Conservation (phyloP, 176 grass and related monocot species). For the Zizania latifolia region DNA sequence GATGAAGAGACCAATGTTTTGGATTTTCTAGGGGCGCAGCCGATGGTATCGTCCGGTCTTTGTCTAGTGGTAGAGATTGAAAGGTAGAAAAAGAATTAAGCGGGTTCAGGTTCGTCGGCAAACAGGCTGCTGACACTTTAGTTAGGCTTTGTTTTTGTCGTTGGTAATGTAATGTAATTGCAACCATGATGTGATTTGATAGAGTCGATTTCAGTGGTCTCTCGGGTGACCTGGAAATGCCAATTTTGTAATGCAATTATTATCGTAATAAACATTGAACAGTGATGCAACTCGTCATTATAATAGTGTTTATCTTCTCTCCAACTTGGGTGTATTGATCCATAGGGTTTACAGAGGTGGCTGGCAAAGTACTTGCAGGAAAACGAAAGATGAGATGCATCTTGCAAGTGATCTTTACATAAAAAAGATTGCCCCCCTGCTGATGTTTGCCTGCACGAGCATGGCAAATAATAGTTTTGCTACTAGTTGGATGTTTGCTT, state of each 20-base stretch:
- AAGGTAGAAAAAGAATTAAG: not conserved
- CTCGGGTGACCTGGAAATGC: slow-evolving; percentile 25
- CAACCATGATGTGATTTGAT: slow-evolving; percentile 5
- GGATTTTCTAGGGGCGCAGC: not conserved
- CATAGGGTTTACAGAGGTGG: not conserved
- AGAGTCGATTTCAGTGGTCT: slow-evolving; percentile 31
- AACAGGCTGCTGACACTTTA: not conserved
- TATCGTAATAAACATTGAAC: slow-evolving; percentile 33
- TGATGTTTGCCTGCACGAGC: not conserved
- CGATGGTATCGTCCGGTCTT: not conserved
- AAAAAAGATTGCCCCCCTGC: not conserved
- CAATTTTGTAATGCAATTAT: slow-evolving; percentile 47
- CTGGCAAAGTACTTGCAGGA: not conserved
- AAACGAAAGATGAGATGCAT: not conserved
- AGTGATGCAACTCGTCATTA: slow-evolving; percentile 1
- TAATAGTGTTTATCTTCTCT: not conserved
- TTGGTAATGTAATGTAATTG: slow-evolving; percentile 16
- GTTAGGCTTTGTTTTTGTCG: not conserved
- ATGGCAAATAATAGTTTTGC: not conserved
- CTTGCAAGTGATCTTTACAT: not conserved
- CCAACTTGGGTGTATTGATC: not conserved
- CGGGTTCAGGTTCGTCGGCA: slow-evolving; percentile 26
- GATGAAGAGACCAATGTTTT: not conserved
- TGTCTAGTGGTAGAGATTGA: not conserved
- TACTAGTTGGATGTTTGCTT: not conserved